Evolutionary conservation across 768 basidiomycete species (phyloP), one percentile per base, ranked within the genome.

Genomic region (Lactarius hatsudake): DNA sequence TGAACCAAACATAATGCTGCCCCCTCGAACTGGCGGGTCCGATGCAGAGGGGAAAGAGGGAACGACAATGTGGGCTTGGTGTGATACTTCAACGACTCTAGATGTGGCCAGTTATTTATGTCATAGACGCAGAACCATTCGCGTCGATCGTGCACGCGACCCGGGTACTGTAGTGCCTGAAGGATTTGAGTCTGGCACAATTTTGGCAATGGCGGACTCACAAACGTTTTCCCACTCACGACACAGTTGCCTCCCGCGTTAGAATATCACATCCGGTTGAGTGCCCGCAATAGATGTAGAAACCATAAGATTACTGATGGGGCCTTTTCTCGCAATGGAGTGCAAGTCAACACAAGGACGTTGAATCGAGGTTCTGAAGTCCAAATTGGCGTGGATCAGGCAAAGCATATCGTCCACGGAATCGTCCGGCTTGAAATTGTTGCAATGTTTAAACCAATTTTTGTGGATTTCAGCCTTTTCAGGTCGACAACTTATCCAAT

Each of bases 1-100:
- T n/a, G 28, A 18, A 66, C 38, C 57, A 18, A 55, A 51, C 65
- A 62, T 66, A 5, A 23, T 9, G 8, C n/a, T 57, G 36, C 62
- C 40, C 9, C 40, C n/a, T 30, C 48, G 12, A 17, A 30, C 30
- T 60, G 32, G 40, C 53, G 30, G 10, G 17, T 43, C n/a, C 7
- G n/a, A 32, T 30, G 18, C 30, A 36, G 30, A 38, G 48, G 3
- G 10, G 20, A 32, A 34, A 30, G 4, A 20, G 43, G n/a, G 20
- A 28, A 26, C 10, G 10, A 20, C 28, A 30, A 28, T 5, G 12
- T 45, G 26, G 2, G 12, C 48, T 5, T 51, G 48, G 20, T 36
- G 4, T 7, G 8, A 9, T 38, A 12, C 15, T 3, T 36, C 6
- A 18, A 4, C 17, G 13, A 26, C 15, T 1, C 26, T 15, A 9